Evolutionary conservation across 2,329 filamentous ascomycete species (phyloP), one percentile per base, ranked within the genome.

Genomic region (Hypoxylon sp.): DNA sequence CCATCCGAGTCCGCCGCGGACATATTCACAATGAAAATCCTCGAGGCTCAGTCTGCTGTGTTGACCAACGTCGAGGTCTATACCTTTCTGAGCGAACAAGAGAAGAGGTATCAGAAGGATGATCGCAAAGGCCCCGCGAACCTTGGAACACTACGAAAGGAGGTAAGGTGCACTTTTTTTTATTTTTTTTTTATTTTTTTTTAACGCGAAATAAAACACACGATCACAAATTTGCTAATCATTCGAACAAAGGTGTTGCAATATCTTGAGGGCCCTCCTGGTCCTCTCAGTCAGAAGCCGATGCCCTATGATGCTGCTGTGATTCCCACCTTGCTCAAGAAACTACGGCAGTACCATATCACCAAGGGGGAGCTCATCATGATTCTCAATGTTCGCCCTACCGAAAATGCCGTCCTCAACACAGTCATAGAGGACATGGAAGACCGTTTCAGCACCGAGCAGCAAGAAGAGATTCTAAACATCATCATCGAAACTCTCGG

Each of bases 31-130:
- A 87, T 88, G 86, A 88, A 90, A 82, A 84, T 92, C 69, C 76
- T 91, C 67, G 88, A 89, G 69, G 79, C 88, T 2, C 88, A 91
- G 71, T 85, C 85, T 24, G 88, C 87, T 4, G 81, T 88, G 37
- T 78, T 92, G 69, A 85, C 86, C 71, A 92, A 92, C 73, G 88
- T 84, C 63, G 89, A 92, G 78, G 88, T 92, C 62, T 87, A 87
- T 67, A 78, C 82, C 54, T 88, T 90, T 66, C 75, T 92, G 33
- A 75, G 76, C 4, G 81, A 87, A 42, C 83, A 85, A 68, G 79
- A 79, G 48, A 74, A 77, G 52, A 75, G 77, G 43, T 83, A 85
- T 67, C 79, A 83, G 68, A 74, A 77, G 37, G 73, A 77, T 49
- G 81, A 81, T 60, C 80, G 78, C 13, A 77, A 80, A 35, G 78